These are phyloP conservation scores for Blastobotrys apis DNA, from an alignment of 1,139 yeast genomes.

Conservation along the genomic window DNA sequence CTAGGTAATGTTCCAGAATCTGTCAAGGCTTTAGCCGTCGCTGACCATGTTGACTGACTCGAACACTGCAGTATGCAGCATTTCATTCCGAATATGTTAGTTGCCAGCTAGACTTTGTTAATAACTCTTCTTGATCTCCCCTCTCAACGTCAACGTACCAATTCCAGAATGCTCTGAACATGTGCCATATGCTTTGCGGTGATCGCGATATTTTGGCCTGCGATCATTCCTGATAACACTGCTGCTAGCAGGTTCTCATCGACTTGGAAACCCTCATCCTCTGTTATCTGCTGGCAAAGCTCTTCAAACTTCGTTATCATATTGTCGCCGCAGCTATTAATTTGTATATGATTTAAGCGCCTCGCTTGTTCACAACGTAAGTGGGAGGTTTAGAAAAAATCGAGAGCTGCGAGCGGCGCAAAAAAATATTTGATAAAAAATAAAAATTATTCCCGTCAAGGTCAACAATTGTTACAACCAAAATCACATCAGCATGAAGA, in stretches of 20 bases:
- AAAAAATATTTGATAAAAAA: background rate
- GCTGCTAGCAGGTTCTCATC: slow-evolving; percentile 23
- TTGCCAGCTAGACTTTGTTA: slow-evolving; percentile 11
- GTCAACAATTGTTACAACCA: slow-evolving; percentile 9
- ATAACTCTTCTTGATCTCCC: background rate
- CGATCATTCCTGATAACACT: slow-evolving; percentile 21
- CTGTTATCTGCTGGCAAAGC: slow-evolving; percentile 8
- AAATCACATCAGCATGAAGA: slow-evolving; percentile 50
- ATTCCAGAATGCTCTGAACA: slow-evolving; percentile 16
- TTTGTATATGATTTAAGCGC: too few relatives aligned
- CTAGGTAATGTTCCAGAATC: background rate
- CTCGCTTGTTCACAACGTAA: too few relatives aligned
- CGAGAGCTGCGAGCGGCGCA: background rate
- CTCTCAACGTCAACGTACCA: slow-evolving; percentile 1
- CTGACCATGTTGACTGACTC: slow-evolving; percentile 13
- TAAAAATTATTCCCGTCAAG: slow-evolving; percentile 1
- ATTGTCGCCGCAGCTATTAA: too few relatives aligned
- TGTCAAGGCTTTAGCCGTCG: background rate
- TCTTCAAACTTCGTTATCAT: slow-evolving; percentile 14
- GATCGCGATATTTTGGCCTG: slow-evolving; percentile 29
- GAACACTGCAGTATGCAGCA: slow-evolving; percentile 11
- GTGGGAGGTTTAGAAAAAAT: too few relatives aligned
- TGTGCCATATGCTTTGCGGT: slow-evolving; percentile 14
- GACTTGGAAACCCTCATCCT: slow-evolving; percentile 11
- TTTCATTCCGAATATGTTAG: slow-evolving; percentile 18